Evolutionary conservation across 805 yeast species (phyloP), one percentile per base, ranked within the genome.

Genomic region (Candida mattraensis): DNA sequence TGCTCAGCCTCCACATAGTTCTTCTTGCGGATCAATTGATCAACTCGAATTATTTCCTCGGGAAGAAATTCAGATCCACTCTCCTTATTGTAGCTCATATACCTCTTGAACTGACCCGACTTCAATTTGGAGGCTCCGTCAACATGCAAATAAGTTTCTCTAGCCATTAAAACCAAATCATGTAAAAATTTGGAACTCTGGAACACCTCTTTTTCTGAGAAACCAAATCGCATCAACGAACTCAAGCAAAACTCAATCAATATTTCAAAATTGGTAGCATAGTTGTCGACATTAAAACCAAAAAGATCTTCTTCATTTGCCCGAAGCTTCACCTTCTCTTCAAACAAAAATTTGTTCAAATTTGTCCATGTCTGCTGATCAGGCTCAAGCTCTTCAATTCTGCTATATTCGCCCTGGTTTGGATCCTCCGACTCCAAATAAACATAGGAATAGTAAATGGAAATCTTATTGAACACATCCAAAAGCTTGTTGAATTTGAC

Each of bases 401-500:
- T 44, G n/a, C 44, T 45, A 6, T 41, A n/a, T 21, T 59, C 60
- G 3, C 50, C 53, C n/a, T 40, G 35, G 18, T 18, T 30, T 12
- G 51, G 56, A 14, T 46, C 54, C 49, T 61, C 55, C n/a, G 63
- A 54, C 1, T 51, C 56, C 6, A 60, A 54, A 24, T 67, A 67
- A 6, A 61, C 52, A 38, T 59, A 61, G 7, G 64, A 60, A 41
- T 68, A 63, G 18, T 60, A 57, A 16, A 60, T 54, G 1, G 80
- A 73, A 35, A 75, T 70, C 10, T 71, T 61, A 23, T 74, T 68
- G 18, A 74, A 48, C 26, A 49, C 62, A 49, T 44, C 61, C 40
- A 63, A 59, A 25, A 69, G 62, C 37, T 56, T 64, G 24, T 54
- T 60, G 40, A 78, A 61, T 39, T 70, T 74, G 19, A 74, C 66